Evolutionary conservation across 2,329 filamentous ascomycete species (phyloP), one percentile per base, ranked within the genome.

Genomic region (Colletotrichum sp.): DNA sequence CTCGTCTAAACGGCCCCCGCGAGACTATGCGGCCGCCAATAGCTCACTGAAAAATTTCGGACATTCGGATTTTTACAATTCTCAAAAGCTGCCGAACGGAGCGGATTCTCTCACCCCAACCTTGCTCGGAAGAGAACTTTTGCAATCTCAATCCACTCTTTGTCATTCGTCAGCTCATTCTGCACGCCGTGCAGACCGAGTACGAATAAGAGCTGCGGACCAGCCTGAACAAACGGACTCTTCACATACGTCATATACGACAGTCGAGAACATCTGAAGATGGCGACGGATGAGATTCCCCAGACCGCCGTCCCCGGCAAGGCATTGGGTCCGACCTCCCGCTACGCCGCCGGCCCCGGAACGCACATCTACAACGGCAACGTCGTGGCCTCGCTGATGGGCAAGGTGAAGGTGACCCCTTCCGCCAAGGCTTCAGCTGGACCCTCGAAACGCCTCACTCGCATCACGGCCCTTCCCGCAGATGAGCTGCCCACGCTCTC

Each of bases 321-420:
- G 83, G 87, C 92, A 61, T 91, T 99, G 55, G 96, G 94, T 34
- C 86, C 93, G 22, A 85, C 89, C 22, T 87, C 90, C 71, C 91
- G 92, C 78, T 96, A 94, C 85, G 86, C 89, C 55, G 90, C 95
- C 32, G 96, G 96, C 16, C 88, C 94, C 13, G 97, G 96, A 78
- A 98, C 96, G 0, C 95, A 98, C 84, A 89, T 98, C 78, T 90
- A 95, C 85, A 89, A 94, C 78, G 89, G 91, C 77, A 91, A 93
- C 74, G 91, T 98, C 79, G 94, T 94, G 84, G 93, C 96, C 75
- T 98, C 96, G 25, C 92, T 98, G 77, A 91, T 96, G 66, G 96
- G 96, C 64, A 90, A 90, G 55, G 91, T 96, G 77, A 85, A 88
- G 74, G 85, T 93, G 75, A 86, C 87, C 32, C 85, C 88, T 66